These are phyloP conservation scores for Boletus subcaerulescens DNA, from an alignment of 768 basidiomycete genomes.

Conservation along the genomic window DNA sequence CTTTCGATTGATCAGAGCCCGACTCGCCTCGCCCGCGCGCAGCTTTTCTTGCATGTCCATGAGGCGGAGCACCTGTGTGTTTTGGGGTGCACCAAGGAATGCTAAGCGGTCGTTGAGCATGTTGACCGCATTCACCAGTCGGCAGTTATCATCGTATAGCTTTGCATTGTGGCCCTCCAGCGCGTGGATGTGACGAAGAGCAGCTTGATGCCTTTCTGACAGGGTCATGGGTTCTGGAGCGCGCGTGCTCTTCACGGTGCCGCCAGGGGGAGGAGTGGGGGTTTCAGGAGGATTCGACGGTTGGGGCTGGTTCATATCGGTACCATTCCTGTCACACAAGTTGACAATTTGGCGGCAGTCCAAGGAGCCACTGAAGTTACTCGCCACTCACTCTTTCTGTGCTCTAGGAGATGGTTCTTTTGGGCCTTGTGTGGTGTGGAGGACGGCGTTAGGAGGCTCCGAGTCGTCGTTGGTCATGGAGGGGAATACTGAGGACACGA, in stretches of 20 bases:
- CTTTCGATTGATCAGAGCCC: conserved; percentile 15
- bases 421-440: conserved; percentile 14
- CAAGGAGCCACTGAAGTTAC: not conserved
- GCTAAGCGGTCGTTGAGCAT: conserved; percentile 31
- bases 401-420: not conserved
- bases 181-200: conserved; percentile 32
- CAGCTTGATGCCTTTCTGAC: conserved; percentile 15
- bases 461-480: conserved; percentile 9
- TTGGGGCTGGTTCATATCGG: not conserved
- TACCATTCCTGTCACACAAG: conserved; percentile 3
- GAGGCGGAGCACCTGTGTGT: conserved; percentile 16
- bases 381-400: conserved; percentile 12
- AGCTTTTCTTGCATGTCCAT: conserved; percentile 27
- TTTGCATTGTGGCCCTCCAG: conserved; percentile 30
- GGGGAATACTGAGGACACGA: not conserved
- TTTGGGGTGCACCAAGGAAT: conserved; percentile 15
- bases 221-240: conserved; percentile 44
- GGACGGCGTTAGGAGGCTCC: not conserved
- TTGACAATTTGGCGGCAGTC: not conserved
- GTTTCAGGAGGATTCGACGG: conserved; percentile 1
- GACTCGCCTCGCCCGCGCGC: conserved; percentile 19
- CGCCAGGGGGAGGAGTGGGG: conserved; percentile 2
- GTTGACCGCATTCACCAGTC: conserved; percentile 27
- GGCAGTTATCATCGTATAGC: conserved; percentile 39
- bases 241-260: conserved; percentile 34